Evolutionary conservation across 2,329 filamentous ascomycete species (phyloP), one percentile per base, ranked within the genome.

Genomic region (Hirsutella minnesotensis): DNA sequence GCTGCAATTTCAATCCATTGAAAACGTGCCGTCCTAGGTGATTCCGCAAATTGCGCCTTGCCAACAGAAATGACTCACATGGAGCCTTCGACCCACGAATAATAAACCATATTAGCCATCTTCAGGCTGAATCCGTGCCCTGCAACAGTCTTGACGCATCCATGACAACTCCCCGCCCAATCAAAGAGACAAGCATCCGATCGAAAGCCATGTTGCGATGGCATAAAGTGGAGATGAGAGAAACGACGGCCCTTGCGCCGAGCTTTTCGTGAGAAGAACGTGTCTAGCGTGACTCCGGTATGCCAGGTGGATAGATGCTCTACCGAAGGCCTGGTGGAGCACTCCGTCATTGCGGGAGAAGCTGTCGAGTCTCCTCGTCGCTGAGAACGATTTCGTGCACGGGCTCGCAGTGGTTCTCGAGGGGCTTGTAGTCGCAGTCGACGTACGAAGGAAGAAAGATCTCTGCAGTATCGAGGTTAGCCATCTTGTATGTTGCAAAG

Each of bases 391-490:
- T 88, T 57, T 90, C 85, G 62, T 85, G 70, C 40, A 90, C 82
- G 1, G 83, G 83, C 50, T 89, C 84, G 55, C 80, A 80, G 51
- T 77, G 78, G 59, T 82, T 79, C 60, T 88, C 83, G 55, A 89
- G 73, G 35, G 84, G 82, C 31, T 79, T 73, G 57, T 84, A 84
- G 52, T 86, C 81, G 66, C 75, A 79, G 61, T 86, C 81, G 54
- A 83, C 67, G 58, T 87, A 87, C 8, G 82, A 86, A 1, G 84
- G 84, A 2, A 89, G 73, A 64, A 89, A 89, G 60, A 89, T 85
- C 58, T 89, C 84, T 83, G 49, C n/a, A 43, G 22, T 16, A 36
- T 18, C 16, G 2, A 15, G n/a, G 22, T 45, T 24, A 43, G 47
- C 49, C 27, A 51, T 44, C n/a, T n/a, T n/a, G n/a, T n/a, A n/a